A percentile compares a stretch with the other conserved stretches of the same genome.
Evolutionary conservation across 768 basidiomycete species (phyloP).

Genomic region (Trametes punicea): DNA sequence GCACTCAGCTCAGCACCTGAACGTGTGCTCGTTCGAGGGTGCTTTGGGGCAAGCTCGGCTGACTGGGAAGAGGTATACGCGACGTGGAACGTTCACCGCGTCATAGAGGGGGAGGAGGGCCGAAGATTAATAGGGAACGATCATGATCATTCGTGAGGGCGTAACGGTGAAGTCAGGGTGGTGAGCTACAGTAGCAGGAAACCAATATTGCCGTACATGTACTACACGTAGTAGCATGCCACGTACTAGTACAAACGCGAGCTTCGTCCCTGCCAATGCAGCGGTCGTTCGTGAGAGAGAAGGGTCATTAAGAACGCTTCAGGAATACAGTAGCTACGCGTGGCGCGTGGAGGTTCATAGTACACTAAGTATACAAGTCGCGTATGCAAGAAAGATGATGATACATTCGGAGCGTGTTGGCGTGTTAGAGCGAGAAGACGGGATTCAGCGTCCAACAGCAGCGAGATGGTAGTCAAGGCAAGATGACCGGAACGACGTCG

Average conservation of each 20-base stretch:
- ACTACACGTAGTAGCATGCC: background rate
- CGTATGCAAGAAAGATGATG: constrained; percentile 6
- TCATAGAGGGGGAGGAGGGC: too few relatives aligned
- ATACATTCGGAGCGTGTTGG: constrained; percentile 5
- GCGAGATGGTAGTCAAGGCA: background rate
- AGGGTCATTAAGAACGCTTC: background rate
- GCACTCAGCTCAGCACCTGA: background rate
- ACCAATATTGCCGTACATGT: background rate
- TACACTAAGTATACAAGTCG: constrained; percentile 5
- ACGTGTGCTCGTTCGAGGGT: too few relatives aligned
- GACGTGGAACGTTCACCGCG: too few relatives aligned
- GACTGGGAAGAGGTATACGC: too few relatives aligned
- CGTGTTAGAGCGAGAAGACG: too few relatives aligned
- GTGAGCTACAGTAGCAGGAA: too few relatives aligned
- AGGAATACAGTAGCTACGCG: constrained; percentile 2
- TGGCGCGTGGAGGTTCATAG: background rate
- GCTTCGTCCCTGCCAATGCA: background rate
- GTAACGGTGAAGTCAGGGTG: too few relatives aligned
- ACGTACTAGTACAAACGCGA: background rate
- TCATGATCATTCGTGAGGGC: too few relatives aligned
- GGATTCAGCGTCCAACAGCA: background rate
- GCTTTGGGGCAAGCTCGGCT: too few relatives aligned
- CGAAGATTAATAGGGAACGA: too few relatives aligned
- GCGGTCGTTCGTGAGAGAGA: background rate
- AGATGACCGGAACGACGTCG: background rate